These are phyloP conservation scores for Cercospora nicotianae DNA, from an alignment of 2,329 filamentous ascomycete genomes.

Conservation along the genomic window DNA sequence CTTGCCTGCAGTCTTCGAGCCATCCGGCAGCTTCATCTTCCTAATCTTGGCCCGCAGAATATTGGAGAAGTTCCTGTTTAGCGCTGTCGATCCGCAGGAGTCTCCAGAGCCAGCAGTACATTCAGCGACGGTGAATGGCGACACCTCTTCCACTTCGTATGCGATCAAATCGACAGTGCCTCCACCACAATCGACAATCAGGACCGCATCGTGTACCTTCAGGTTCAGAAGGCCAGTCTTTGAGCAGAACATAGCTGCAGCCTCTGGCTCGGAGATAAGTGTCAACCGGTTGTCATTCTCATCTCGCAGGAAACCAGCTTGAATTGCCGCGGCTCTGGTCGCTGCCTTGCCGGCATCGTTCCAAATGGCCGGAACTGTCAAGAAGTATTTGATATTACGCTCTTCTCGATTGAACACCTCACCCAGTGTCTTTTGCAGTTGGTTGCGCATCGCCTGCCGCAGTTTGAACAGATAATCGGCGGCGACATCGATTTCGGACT, in stretches of 20 bases:
- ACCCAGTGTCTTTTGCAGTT: slow-evolving; percentile 91
- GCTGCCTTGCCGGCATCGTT: slow-evolving; percentile 98
- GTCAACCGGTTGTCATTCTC: slow-evolving; percentile 97
- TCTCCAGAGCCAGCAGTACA: slow-evolving; percentile 97
- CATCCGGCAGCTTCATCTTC: slow-evolving; percentile 98
- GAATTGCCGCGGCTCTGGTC: slow-evolving; percentile 90
- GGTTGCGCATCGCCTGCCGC: slow-evolving; percentile 92
- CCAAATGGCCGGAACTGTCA: slow-evolving; percentile 99
- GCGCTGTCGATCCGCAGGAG: slow-evolving; percentile 94
- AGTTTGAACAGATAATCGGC: slow-evolving; percentile 99
- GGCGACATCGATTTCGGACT: slow-evolving; percentile 98
- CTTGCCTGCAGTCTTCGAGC: slow-evolving; percentile 93
- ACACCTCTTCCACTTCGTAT: slow-evolving; percentile 97
- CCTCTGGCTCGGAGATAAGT: slow-evolving; percentile 92
- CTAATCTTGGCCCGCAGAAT: slow-evolving; percentile 95
- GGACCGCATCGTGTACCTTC: slow-evolving; percentile 96
- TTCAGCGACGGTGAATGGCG: slow-evolving; percentile 93
- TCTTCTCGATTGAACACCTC: slow-evolving; percentile 98
- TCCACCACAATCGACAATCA: slow-evolving; percentile 97
- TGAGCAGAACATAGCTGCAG: slow-evolving; percentile 94
- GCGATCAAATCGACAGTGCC: slow-evolving; percentile 98
- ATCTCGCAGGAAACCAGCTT: slow-evolving; percentile 93
- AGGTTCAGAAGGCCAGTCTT: slow-evolving; percentile 94
- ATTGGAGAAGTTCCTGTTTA: slow-evolving; percentile 98
- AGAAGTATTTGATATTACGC: slow-evolving; percentile 94